A percentile compares a stretch with the other conserved stretches of the same genome.
Evolutionary conservation across 495 filamentous ascomycete species (phyloP).

Genomic region (Penicillium riverlandense): DNA sequence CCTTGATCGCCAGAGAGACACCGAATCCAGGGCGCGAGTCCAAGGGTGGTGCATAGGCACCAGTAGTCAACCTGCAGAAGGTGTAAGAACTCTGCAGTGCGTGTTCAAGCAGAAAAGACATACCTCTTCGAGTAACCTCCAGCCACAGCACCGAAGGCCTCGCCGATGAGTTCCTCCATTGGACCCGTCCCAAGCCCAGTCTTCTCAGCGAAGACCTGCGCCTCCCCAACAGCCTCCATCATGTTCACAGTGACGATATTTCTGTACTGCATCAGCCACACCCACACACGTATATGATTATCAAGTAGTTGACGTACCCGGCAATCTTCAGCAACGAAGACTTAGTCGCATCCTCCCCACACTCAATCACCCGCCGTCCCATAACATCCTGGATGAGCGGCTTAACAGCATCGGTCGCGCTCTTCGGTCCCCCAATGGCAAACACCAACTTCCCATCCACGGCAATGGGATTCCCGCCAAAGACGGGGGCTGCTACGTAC

Average conservation of each 20-base stretch:
- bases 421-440: constrained; percentile 33
- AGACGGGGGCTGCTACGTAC: constrained; percentile 38
- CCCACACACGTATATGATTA: background rate
- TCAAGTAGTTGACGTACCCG: constrained; percentile 16
- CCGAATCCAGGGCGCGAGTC: constrained; percentile 37
- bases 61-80: constrained; percentile 30
- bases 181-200: constrained; percentile 42
- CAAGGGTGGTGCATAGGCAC: constrained; percentile 37
- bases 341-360: constrained; percentile 40
- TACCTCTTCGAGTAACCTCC: constrained; percentile 43
- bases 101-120: background rate
- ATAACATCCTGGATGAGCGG: constrained; percentile 41
- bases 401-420: constrained; percentile 27
- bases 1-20: constrained; percentile 40
- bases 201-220: constrained; percentile 49
- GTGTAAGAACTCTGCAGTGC: background rate
- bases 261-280: constrained; percentile 4
- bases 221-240: constrained; percentile 47
- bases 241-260: constrained; percentile 42
- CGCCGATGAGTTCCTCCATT: constrained; percentile 44
- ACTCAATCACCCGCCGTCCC: constrained; percentile 39
- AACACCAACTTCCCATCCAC: constrained; percentile 40
- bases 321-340: constrained; percentile 42
- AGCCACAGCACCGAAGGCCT: constrained; percentile 44
- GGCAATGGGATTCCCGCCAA: constrained; percentile 39